Conservation (phyloP, 768 basidiomycete species). For the Jaapia argillacea region DNA sequence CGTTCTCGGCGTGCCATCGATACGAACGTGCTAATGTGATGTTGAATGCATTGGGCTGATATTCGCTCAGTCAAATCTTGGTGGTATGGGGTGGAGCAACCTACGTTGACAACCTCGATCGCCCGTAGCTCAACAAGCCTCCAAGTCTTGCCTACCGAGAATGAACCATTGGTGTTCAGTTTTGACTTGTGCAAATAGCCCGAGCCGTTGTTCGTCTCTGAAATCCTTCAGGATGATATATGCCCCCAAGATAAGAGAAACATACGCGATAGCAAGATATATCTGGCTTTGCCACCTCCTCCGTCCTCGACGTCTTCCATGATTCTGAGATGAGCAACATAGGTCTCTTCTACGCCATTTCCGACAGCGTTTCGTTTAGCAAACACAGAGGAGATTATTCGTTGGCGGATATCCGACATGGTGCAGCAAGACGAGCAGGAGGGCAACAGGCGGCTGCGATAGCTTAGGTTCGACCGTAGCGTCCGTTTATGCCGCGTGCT, state of each 20-base stretch:
- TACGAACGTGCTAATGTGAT: constrained; percentile 87
- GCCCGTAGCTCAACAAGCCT: constrained; percentile 69
- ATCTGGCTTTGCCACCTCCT: constrained; percentile 78
- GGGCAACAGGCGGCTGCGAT: no score
- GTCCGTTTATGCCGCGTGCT: no score
- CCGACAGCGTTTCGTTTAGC: constrained; percentile 48
- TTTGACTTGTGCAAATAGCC: constrained; percentile 94
- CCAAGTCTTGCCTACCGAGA: constrained; percentile 98
- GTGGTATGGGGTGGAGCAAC: constrained; percentile 13
- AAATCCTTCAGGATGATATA: constrained; percentile 6
- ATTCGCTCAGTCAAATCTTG: background rate
- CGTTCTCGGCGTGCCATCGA: constrained; percentile 77
- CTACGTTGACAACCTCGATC: constrained; percentile 67
- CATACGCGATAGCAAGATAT: constrained; percentile 86
- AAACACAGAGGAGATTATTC: constrained; percentile 81
- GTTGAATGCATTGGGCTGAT: constrained; percentile 58
- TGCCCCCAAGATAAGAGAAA: constrained; percentile 12
- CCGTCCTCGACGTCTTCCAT: constrained; percentile 83
- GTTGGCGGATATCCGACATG: constrained; percentile 43
- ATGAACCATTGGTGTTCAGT: constrained; percentile 86
- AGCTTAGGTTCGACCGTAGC: no score
- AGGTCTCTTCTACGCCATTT: constrained; percentile 63
- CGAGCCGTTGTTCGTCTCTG: constrained; percentile 51
- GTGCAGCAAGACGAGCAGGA: no score
- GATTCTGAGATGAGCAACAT: constrained; percentile 86